Conservation (phyloP, 768 basidiomycete genomes). For the Termitomyces heimii region DNA sequence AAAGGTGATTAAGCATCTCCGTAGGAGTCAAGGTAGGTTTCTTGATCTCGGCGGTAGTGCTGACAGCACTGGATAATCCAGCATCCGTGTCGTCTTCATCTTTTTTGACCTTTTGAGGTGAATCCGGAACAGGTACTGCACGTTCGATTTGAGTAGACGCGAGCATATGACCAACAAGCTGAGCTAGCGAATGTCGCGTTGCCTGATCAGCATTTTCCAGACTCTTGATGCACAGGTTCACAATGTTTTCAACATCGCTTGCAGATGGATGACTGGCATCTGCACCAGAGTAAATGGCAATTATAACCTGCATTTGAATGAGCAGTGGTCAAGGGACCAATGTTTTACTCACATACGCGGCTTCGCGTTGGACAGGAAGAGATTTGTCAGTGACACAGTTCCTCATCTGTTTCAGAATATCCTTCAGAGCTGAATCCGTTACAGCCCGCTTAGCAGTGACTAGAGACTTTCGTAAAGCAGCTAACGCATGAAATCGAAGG, state of each 20-base stretch:
- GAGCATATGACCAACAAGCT: slow-evolving; percentile 79
- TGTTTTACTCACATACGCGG: slow-evolving; percentile 57
- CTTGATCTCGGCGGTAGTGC: slow-evolving; percentile 45
- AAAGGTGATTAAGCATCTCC: slow-evolving; percentile 83
- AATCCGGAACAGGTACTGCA: slow-evolving; percentile 35
- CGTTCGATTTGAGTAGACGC: slow-evolving; percentile 76
- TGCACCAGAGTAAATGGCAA: slow-evolving; percentile 49
- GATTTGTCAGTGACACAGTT: slow-evolving; percentile 75
- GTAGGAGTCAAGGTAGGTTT: slow-evolving; percentile 65
- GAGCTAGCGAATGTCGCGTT: slow-evolving; percentile 74
- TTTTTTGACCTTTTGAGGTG: slow-evolving; percentile 57
- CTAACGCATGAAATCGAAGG: slow-evolving; percentile 75
- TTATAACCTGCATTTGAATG: slow-evolving; percentile 29
- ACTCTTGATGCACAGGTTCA: slow-evolving; percentile 61
- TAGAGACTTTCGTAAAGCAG: slow-evolving; percentile 76
- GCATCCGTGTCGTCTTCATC: slow-evolving; percentile 58
- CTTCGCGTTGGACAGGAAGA: slow-evolving; percentile 78
- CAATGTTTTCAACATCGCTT: slow-evolving; percentile 72
- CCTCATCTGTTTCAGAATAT: slow-evolving; percentile 81
- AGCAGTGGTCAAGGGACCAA: neutral
- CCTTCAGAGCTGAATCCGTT: slow-evolving; percentile 70
- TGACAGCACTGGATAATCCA: slow-evolving; percentile 34
- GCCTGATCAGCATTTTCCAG: slow-evolving; percentile 81
- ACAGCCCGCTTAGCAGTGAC: slow-evolving; percentile 76
- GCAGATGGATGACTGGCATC: slow-evolving; percentile 51